These are phyloP conservation scores for Citrus sinensis DNA, from an alignment of 345 rosid genomes.

Conservation along the genomic window DNA sequence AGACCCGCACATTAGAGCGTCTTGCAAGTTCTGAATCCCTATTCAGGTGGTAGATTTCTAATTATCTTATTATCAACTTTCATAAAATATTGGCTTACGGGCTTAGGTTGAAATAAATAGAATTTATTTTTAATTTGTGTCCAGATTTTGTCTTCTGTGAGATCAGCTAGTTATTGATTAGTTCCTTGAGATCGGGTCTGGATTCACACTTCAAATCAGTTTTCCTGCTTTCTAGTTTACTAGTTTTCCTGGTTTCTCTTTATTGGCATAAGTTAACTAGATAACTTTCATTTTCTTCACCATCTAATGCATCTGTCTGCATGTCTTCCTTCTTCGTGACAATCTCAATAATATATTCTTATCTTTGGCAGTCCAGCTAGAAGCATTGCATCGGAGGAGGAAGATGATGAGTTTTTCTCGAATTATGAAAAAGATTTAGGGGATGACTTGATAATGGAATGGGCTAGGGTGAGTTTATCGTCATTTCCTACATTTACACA, in stretches of 20 bases:
- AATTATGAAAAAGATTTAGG: slow-evolving; percentile 54
- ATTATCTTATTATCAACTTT: not conserved
- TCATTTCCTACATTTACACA: slow-evolving; percentile 8
- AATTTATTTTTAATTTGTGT: not conserved
- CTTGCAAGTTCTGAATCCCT: slow-evolving; percentile 68
- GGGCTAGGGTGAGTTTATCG: slow-evolving; percentile 79
- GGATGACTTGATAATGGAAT: slow-evolving; percentile 72
- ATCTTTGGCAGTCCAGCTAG: slow-evolving; percentile 91
- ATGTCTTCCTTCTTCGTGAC: not conserved
- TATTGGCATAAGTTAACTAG: not conserved
- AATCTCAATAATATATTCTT: slow-evolving; percentile 39
- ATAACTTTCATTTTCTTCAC: not conserved
- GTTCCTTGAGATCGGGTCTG: slow-evolving; percentile 1
- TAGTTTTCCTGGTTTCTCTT: not conserved
- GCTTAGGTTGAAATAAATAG: not conserved
- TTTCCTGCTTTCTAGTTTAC: not conserved
- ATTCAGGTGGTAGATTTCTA: slow-evolving; percentile 58
- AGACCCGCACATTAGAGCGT: slow-evolving; percentile 48
- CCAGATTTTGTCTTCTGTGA: not conserved
- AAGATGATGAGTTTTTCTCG: slow-evolving; percentile 55
- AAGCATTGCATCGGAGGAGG: slow-evolving; percentile 71
- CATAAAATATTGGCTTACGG: slow-evolving; percentile 1
- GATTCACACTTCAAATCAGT: not conserved
- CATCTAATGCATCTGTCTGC: not conserved
- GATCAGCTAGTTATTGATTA: not conserved